Percentiles rank a stretch among this genome's conserved stretches.
These are phyloP conservation scores for Suhomyces choctaworum DNA, from an alignment of 1,139 yeast species.

Conservation along the genomic window DNA sequence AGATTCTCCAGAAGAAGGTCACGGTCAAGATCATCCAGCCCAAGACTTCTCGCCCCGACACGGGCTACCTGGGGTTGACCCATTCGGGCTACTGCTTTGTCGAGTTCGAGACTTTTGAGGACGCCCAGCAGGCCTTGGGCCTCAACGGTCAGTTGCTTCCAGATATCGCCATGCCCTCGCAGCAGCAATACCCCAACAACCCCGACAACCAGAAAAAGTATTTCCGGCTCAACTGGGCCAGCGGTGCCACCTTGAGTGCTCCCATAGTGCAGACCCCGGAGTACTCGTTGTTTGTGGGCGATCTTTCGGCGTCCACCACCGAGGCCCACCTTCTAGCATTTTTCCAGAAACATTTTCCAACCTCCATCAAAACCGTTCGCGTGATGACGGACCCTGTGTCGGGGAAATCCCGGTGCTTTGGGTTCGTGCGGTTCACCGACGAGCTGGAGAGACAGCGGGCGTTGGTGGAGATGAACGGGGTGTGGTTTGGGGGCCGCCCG, in stretches of 20 bases:
- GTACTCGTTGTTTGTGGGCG: slow-evolving; percentile 75
- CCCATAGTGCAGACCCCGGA: slow-evolving; percentile 55
- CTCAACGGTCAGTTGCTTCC: slow-evolving; percentile 69
- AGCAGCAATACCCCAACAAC: slow-evolving; percentile 41
- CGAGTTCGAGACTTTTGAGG: slow-evolving; percentile 61
- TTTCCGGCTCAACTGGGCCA: slow-evolving; percentile 74
- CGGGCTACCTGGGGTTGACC: slow-evolving; percentile 30
- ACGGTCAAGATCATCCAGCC: slow-evolving; percentile 57
- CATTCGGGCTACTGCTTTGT: slow-evolving; percentile 78
- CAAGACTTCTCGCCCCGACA: slow-evolving; percentile 31
- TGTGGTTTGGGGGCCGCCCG: slow-evolving; percentile 72
- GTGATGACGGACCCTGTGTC: slow-evolving; percentile 76
- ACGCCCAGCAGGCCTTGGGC: slow-evolving; percentile 64
- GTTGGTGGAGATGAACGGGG: slow-evolving; percentile 70
- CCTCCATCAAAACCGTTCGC: slow-evolving; percentile 64
- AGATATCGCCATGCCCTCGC: slow-evolving; percentile 50
- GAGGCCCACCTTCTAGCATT: slow-evolving; percentile 68
- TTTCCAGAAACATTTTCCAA: slow-evolving; percentile 60
- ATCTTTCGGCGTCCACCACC: slow-evolving; percentile 69
- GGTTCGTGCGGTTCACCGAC: slow-evolving; percentile 68
- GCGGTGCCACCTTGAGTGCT: slow-evolving; percentile 60
- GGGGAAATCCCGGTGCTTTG: slow-evolving; percentile 74
- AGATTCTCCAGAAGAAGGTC: slow-evolving; percentile 40
- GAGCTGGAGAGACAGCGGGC: slow-evolving; percentile 67
- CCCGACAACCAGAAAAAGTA: slow-evolving; percentile 58